Evolutionary conservation across 495 filamentous ascomycete genomes (phyloP).

Genomic region (Elasticomyces elasticus): DNA sequence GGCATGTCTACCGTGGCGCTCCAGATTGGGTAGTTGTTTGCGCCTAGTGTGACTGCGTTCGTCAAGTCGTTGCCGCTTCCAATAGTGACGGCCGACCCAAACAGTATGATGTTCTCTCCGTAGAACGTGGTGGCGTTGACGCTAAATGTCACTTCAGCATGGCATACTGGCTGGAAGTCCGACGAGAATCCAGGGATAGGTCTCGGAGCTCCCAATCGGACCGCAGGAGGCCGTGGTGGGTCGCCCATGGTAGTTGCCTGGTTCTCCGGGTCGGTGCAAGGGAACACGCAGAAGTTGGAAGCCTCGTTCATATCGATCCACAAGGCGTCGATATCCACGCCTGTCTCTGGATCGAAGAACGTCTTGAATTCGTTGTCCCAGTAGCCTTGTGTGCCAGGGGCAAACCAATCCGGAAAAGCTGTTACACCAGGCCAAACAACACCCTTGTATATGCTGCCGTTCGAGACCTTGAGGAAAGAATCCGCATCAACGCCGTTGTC

Average conservation of each 20-base stretch:
- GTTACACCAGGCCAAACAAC: conserved; percentile 65
- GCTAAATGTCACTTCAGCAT: conserved; percentile 17
- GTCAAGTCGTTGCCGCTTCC: conserved; percentile 6
- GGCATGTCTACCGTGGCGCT: conserved; percentile 17
- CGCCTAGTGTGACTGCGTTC: conserved; percentile 5
- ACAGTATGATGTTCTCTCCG: conserved; percentile 17
- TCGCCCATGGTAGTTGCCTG: conserved; percentile 44
- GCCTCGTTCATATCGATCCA: conserved; percentile 56
- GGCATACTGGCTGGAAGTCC: conserved; percentile 55
- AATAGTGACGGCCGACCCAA: conserved; percentile 12
- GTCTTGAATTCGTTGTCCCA: conserved; percentile 62
- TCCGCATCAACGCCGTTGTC: conserved; percentile 50
- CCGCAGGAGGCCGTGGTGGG: conserved; percentile 56
- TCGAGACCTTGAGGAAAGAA: conserved; percentile 54
- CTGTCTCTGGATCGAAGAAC: conserved; percentile 53
- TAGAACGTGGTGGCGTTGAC: conserved; percentile 17
- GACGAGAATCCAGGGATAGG: conserved; percentile 61
- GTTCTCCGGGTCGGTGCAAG: conserved; percentile 53
- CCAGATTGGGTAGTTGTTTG: conserved; percentile 20
- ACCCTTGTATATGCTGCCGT: conserved; percentile 60
- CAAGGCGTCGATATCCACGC: conserved; percentile 73
- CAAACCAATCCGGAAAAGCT: conserved; percentile 60
- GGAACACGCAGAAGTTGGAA: conserved; percentile 58
- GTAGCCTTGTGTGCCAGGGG: conserved; percentile 51
- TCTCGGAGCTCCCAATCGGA: conserved; percentile 45